These are phyloP conservation scores for Pseudozyma pruni DNA, from an alignment of 1,284 basidiomycete species.

Conservation along the genomic window DNA sequence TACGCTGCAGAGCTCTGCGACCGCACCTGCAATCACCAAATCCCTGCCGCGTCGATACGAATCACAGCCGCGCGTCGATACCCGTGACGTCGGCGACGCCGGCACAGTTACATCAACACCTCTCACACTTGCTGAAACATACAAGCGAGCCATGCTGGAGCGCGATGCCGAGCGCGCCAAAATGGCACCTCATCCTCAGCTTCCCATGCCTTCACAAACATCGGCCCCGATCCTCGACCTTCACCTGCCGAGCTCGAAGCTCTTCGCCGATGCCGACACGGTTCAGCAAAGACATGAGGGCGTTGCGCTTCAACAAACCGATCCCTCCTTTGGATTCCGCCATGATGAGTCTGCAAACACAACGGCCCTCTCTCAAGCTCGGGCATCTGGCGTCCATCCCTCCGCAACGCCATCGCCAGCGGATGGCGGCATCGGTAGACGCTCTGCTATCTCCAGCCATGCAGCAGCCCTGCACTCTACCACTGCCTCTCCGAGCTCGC, in stretches of 20 bases:
- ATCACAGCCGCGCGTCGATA: not conserved
- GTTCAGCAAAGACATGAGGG: not conserved
- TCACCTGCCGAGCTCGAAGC: conserved; percentile 37
- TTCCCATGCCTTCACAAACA: not conserved
- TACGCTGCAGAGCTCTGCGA: not conserved
- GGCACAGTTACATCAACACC: conserved; percentile 10
- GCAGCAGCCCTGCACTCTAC: too few relatives aligned
- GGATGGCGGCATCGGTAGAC: too few relatives aligned
- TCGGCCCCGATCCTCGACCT: conserved; percentile 42
- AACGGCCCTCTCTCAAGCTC: too few relatives aligned
- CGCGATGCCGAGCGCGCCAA: conserved; percentile 25
- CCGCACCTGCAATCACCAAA: not conserved
- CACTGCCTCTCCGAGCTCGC: too few relatives aligned
- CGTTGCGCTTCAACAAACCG: not conserved
- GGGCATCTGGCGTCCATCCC: too few relatives aligned
- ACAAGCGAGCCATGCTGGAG: conserved; percentile 41
- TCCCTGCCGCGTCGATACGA: not conserved
- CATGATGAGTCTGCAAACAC: not conserved
- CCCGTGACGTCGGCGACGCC: conserved; percentile 1
- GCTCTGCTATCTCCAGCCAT: too few relatives aligned
- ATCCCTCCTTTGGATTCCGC: not conserved
- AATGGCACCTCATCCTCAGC: not conserved
- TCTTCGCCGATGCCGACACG: conserved; percentile 28
- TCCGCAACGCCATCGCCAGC: too few relatives aligned
- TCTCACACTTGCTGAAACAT: conserved; percentile 31